phyloP scores from a whole-genome alignment of 1,284 basidiomycete genomes.

The Uromyces viciae-fabae region DNA sequence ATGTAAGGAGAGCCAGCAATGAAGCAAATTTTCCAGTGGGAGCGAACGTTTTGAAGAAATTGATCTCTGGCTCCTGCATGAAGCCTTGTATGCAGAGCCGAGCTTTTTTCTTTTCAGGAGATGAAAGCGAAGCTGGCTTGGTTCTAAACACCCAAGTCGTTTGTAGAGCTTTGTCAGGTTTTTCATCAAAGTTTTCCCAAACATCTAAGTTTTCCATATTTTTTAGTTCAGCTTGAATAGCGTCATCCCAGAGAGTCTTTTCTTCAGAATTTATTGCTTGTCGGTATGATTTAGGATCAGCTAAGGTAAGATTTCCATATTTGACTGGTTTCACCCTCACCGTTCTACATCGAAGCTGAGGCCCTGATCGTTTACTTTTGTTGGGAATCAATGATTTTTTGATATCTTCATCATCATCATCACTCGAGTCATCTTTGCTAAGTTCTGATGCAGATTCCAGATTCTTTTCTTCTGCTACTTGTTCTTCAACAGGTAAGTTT shows the following conservation, averaged over 20 bases:
- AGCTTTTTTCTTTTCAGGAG: constrained; percentile 55
- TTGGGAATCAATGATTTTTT: not conserved
- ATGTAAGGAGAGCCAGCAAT: constrained; percentile 54
- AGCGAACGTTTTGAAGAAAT: constrained; percentile 59
- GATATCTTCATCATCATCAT: not conserved
- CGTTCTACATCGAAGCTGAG: not conserved
- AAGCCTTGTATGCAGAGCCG: constrained; percentile 58
- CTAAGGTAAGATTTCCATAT: not conserved
- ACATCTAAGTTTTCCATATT: not conserved
- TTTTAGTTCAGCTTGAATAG: not conserved
- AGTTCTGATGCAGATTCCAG: no score
- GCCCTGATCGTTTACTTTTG: not conserved
- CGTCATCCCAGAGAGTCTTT: not conserved
- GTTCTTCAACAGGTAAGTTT: no score
- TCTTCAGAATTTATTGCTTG: not conserved
- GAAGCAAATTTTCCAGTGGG: constrained; percentile 55
- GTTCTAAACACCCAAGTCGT: constrained; percentile 55
- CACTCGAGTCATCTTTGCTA: not conserved
- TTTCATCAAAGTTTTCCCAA: not conserved
- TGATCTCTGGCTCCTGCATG: constrained; percentile 56
- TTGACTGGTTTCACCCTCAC: not conserved
- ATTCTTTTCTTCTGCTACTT: no score
- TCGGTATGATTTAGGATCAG: not conserved
- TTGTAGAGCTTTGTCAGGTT: constrained; percentile 47
- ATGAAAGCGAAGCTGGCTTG: constrained; percentile 56